Evolutionary conservation across 306 rosid genomes (phyloP).

Genomic region (Glycine latifolia): DNA sequence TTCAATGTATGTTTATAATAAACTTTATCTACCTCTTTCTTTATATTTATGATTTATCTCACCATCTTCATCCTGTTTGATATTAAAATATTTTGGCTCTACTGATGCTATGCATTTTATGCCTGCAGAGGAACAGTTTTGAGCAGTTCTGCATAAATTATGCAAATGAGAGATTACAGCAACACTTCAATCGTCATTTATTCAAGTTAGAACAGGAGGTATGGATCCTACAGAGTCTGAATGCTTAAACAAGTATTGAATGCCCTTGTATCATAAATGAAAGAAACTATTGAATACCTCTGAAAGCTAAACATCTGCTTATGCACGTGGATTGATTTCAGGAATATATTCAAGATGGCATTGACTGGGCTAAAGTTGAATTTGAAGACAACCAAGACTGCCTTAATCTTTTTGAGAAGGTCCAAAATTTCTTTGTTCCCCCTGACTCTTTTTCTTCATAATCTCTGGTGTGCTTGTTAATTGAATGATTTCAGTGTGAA

Average conservation of each 20-base stretch:
- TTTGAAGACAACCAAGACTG: slow-evolving; percentile 96
- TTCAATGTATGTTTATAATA: slow-evolving; percentile 56
- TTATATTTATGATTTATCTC: neutral
- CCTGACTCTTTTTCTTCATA: neutral
- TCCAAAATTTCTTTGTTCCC: slow-evolving; percentile 29
- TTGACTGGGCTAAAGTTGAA: slow-evolving; percentile 94
- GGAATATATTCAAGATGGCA: slow-evolving; percentile 95
- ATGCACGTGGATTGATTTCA: slow-evolving; percentile 41
- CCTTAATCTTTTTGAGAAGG: slow-evolving; percentile 93
- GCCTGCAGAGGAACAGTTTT: slow-evolving; percentile 84
- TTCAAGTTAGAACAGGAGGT: slow-evolving; percentile 99
- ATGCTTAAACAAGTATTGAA: neutral
- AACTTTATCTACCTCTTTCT: neutral
- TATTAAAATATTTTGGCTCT: slow-evolving; percentile 40
- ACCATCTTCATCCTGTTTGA: slow-evolving; percentile 20
- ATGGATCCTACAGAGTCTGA: slow-evolving; percentile 26
- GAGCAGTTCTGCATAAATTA: slow-evolving; percentile 83
- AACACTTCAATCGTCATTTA: slow-evolving; percentile 95
- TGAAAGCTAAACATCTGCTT: slow-evolving; percentile 33
- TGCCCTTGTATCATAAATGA: slow-evolving; percentile 7
- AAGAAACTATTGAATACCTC: slow-evolving; percentile 4
- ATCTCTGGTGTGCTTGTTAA: slow-evolving; percentile 23
- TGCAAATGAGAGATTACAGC: slow-evolving; percentile 88
- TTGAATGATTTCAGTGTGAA: slow-evolving; percentile 17
- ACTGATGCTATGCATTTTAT: slow-evolving; percentile 19